These are phyloP conservation scores for Camillea tinctor DNA, from an alignment of 2,329 filamentous ascomycete genomes.

Conservation along the genomic window DNA sequence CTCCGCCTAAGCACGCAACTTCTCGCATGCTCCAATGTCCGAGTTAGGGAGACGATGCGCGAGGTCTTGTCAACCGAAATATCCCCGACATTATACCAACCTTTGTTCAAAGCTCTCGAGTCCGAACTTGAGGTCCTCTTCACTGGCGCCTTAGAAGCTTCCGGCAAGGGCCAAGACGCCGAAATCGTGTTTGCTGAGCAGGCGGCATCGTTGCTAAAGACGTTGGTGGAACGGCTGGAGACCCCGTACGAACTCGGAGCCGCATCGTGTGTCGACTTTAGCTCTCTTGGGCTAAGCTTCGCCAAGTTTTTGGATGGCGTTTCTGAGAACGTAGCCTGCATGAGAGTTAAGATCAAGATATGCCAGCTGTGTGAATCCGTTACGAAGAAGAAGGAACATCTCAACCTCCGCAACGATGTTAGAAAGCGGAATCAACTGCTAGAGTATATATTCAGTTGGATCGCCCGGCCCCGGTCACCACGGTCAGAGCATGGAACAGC, in stretches of 20 bases:
- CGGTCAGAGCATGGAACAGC: constrained; percentile 40
- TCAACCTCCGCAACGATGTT: constrained; percentile 68
- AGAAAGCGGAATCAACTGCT: constrained; percentile 67
- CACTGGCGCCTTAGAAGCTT: constrained; percentile 51
- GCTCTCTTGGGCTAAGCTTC: constrained; percentile 62
- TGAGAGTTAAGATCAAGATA: constrained; percentile 67
- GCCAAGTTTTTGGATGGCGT: constrained; percentile 64
- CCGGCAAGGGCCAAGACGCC: constrained; percentile 54
- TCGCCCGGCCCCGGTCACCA: constrained; percentile 58
- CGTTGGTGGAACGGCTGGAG: constrained; percentile 63
- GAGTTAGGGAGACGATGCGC: constrained; percentile 64
- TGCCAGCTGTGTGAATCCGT: constrained; percentile 66
- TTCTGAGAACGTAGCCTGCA: constrained; percentile 52
- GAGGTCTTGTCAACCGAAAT: constrained; percentile 67
- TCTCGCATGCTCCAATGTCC: constrained; percentile 61
- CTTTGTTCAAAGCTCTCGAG: constrained; percentile 64
- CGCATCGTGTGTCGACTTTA: constrained; percentile 63
- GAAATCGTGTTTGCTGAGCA: constrained; percentile 68
- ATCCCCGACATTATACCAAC: constrained; percentile 58
- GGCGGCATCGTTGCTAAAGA: constrained; percentile 61
- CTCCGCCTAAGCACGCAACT: constrained; percentile 64
- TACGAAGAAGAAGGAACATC: constrained; percentile 64
- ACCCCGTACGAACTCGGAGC: constrained; percentile 61
- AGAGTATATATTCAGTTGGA: constrained; percentile 68
- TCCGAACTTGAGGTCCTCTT: constrained; percentile 63